Conservation (phyloP, 169 alveolate genomes). For the Plasmodium malariae region DNA sequence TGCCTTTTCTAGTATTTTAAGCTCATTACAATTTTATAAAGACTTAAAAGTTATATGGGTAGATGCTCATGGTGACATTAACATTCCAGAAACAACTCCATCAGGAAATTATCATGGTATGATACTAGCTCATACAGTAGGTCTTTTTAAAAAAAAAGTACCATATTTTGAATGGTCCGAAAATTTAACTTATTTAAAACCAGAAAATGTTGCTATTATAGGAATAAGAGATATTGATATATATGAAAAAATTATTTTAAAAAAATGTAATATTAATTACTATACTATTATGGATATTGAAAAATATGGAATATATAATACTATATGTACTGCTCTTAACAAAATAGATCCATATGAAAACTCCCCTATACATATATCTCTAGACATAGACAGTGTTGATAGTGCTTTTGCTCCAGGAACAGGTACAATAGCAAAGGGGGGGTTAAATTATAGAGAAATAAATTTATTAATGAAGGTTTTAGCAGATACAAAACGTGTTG, state of each 20-base stretch:
- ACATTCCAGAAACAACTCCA: slow-evolving; percentile 83
- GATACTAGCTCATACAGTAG: slow-evolving; percentile 81
- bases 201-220: slow-evolving; percentile 71
- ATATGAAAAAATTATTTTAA: slow-evolving; percentile 73
- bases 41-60: slow-evolving; percentile 82
- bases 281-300: slow-evolving; percentile 77
- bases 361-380: slow-evolving; percentile 71
- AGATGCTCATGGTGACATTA: slow-evolving; percentile 86
- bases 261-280: slow-evolving; percentile 62
- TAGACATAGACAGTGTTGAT: slow-evolving; percentile 80
- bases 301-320: slow-evolving; percentile 75
- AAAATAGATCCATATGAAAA: slow-evolving; percentile 76
- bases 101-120: slow-evolving; percentile 84
- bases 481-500: slow-evolving; percentile 76
- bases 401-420: slow-evolving; percentile 79
- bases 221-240: slow-evolving; percentile 80
- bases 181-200: slow-evolving; percentile 37
- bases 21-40: slow-evolving; percentile 62
- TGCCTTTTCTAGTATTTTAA: slow-evolving; percentile 80
- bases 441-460: slow-evolving; percentile 78
- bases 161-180: slow-evolving; percentile 79
- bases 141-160: slow-evolving; percentile 75
- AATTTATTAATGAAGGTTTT: slow-evolving; percentile 71
- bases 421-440: slow-evolving; percentile 80
- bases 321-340: slow-evolving; percentile 67